Evolutionary conservation across 2,329 filamentous ascomycete species (phyloP), one percentile per base, ranked within the genome.

Genomic region (Fusarium sp.): DNA sequence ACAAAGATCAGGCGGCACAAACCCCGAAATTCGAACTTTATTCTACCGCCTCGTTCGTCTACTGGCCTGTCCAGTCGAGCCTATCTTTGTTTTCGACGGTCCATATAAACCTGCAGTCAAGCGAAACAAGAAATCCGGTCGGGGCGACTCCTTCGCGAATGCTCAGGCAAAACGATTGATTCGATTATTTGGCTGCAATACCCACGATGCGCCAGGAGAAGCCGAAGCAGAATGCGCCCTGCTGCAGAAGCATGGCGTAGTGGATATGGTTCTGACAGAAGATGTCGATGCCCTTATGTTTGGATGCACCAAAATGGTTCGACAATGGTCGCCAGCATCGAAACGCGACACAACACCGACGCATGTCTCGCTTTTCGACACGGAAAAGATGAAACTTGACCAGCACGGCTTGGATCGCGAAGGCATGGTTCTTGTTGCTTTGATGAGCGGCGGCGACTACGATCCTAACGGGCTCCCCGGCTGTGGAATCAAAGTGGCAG

Each of bases 221-320:
- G 96, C 95, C 6, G 96, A 99, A 79, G 96, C 96, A 3, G 96
- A 99, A 82, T 99, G 96, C 73, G 96, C 96, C 0, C 83, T 96
- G 18, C 81, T 99, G 6, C 95, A 99, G 77, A 86, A 87, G 64
- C 87, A 91, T 48, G 94, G 94, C 1, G 85, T 97, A 12, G 95
- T 97, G 2, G 96, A 99, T 80, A 95, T 93, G 0, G 96, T 98
- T 3, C 85, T 99, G 75, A 98, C 93, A 79, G 95, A 99, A 79
- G 96, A 99, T 84, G 94, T 98, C 45, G 96, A 99, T 79, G 96
- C 95, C 4, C 88, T 98, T 76, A 98, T 98, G 95, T 98, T 98
- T 82, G 96, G 96, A 3, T 96, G 94, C 70, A 90, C 88, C 0
- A 82, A 89, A 40, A 95, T 92, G 0, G 82, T 98, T 44, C 88